Evolutionary conservation across 1,139 yeast genomes (phyloP).

Genomic region (Suhomyces panamericanus): DNA sequence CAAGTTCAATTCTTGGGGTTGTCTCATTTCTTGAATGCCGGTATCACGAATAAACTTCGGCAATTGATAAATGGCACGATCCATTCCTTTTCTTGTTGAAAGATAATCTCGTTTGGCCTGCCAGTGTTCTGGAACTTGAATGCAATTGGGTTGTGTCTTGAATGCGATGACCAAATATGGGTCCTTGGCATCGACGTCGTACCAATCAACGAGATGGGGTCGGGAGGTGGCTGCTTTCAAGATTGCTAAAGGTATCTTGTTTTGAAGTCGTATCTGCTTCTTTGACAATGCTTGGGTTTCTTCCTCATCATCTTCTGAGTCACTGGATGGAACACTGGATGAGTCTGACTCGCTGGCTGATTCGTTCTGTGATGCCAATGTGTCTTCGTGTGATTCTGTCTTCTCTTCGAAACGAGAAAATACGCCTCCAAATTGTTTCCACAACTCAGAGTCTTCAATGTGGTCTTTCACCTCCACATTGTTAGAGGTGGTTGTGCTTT

Average conservation of each 20-base stretch:
- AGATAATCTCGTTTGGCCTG: constrained; percentile 74
- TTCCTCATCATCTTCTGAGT: constrained; percentile 15
- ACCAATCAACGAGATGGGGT: constrained; percentile 85
- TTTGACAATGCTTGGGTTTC: constrained; percentile 23
- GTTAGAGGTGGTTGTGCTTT: neutral
- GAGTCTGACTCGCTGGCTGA: constrained; percentile 9
- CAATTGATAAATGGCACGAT: constrained; percentile 69
- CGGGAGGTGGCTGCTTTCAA: constrained; percentile 58
- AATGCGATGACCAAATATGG: constrained; percentile 68
- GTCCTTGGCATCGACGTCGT: constrained; percentile 80
- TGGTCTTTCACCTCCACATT: neutral
- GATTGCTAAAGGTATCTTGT: constrained; percentile 65
- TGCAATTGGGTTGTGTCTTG: constrained; percentile 61
- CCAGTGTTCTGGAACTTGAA: constrained; percentile 90
- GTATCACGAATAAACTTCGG: constrained; percentile 81
- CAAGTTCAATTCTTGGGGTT: constrained; percentile 53
- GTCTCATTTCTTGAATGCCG: constrained; percentile 87
- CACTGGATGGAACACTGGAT: constrained; percentile 13
- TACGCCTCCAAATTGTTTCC: constrained; percentile 40
- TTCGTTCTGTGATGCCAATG: neutral
- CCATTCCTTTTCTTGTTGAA: constrained; percentile 70
- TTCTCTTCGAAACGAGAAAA: constrained; percentile 41
- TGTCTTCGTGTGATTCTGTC: constrained; percentile 26
- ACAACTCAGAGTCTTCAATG: neutral
- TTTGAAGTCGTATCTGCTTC: constrained; percentile 49